phyloP scores from a whole-genome alignment of 129 eudicot genomes.

The Rutidosis leptorrhynchoides region DNA sequence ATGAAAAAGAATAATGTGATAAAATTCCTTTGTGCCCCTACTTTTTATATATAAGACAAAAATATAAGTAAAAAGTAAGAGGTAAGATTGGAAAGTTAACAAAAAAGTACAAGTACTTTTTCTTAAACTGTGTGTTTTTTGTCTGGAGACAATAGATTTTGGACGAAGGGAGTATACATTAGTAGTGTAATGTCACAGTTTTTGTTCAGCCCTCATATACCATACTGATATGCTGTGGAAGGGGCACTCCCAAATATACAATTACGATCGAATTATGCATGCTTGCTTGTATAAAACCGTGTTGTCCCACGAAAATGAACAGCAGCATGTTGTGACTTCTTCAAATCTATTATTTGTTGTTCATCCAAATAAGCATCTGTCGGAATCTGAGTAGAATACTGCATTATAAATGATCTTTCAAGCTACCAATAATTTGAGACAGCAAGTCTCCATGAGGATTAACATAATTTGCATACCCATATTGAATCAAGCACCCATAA shows the following conservation, averaged over 20 bases:
- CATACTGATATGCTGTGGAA: constrained; percentile 58
- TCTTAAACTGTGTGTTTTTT: too few relatives aligned
- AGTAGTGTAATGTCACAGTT: background rate
- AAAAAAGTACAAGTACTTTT: too few relatives aligned
- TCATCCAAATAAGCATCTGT: constrained; percentile 7
- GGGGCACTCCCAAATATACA: constrained; percentile 56
- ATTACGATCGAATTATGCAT: constrained; percentile 68
- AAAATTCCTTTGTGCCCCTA: too few relatives aligned
- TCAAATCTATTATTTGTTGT: constrained; percentile 35
- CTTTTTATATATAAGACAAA: too few relatives aligned
- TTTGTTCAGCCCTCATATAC: constrained; percentile 56
- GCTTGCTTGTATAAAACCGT: constrained; percentile 46
- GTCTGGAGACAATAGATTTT: too few relatives aligned
- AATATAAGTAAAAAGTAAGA: too few relatives aligned
- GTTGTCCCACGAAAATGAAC: constrained; percentile 67
- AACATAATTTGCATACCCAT: constrained; percentile 58
- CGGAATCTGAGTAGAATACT: constrained; percentile 7
- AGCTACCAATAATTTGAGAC: constrained; percentile 38
- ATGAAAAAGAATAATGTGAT: too few relatives aligned
- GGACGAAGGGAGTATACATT: too few relatives aligned
- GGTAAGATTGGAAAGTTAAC: too few relatives aligned
- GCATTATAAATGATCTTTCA: constrained; percentile 40
- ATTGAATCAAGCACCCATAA: constrained; percentile 60
- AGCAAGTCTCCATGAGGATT: constrained; percentile 51
- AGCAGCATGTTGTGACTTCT: constrained; percentile 43